Evolutionary conservation across 2,329 filamentous ascomycete species (phyloP).

Genomic region (Nemania diffusa): DNA sequence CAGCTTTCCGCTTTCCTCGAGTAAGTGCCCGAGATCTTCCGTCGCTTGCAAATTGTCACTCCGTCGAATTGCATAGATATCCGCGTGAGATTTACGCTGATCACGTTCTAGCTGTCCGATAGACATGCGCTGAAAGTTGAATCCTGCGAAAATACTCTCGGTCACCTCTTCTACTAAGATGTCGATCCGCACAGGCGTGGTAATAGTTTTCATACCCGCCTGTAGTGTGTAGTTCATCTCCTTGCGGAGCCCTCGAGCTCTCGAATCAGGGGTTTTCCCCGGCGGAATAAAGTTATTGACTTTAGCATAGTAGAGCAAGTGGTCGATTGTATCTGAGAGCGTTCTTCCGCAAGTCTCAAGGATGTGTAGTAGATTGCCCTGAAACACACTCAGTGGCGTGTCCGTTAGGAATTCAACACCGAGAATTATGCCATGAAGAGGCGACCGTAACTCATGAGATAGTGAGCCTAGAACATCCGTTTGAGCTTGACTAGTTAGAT

Average conservation of each 20-base stretch:
- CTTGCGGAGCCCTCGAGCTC: slow-evolving; percentile 29
- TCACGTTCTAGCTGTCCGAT: slow-evolving; percentile 27
- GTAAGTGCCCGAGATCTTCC: slow-evolving; percentile 23
- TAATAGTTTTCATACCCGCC: slow-evolving; percentile 41
- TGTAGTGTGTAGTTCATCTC: slow-evolving; percentile 33
- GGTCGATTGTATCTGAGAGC: slow-evolving; percentile 64
- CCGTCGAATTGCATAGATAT: slow-evolving; percentile 24
- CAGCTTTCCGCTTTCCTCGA: slow-evolving; percentile 5
- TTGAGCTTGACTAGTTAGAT: slow-evolving; percentile 59
- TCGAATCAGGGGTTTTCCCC: slow-evolving; percentile 32
- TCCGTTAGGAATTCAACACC: slow-evolving; percentile 64
- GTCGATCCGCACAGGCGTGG: slow-evolving; percentile 51
- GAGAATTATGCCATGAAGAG: slow-evolving; percentile 68
- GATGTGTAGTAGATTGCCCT: slow-evolving; percentile 59
- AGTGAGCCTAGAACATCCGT: slow-evolving; percentile 69
- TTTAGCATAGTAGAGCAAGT: slow-evolving; percentile 65
- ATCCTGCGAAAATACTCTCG: slow-evolving; percentile 60
- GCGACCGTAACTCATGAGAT: slow-evolving; percentile 70
- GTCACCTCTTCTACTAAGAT: slow-evolving; percentile 58
- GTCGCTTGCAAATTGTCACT: slow-evolving; percentile 25
- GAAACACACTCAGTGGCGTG: slow-evolving; percentile 58
- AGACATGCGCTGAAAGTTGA: slow-evolving; percentile 48
- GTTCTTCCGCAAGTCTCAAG: slow-evolving; percentile 63
- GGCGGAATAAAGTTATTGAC: slow-evolving; percentile 55
- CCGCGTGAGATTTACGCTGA: slow-evolving; percentile 27